A percentile compares a stretch with the other conserved stretches of the same genome.
Conservation (phyloP, 495 filamentous ascomycete species). For the Aspergillus diversus region DNA sequence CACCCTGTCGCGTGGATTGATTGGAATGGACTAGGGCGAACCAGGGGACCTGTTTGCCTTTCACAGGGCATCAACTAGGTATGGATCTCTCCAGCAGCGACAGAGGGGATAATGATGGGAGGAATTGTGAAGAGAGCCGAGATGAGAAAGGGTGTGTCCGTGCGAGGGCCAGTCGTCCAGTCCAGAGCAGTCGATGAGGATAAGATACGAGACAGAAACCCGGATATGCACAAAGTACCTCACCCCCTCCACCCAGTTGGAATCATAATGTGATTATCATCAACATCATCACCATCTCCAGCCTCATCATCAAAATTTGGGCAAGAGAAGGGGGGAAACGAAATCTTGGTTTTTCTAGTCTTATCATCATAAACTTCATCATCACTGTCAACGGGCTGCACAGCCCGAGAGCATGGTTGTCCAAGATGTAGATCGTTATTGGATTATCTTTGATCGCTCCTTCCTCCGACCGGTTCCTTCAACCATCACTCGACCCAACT, state of each 20-base stretch:
- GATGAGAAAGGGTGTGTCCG: constrained; percentile 7
- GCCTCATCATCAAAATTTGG: constrained; percentile 4
- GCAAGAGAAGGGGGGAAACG: background rate
- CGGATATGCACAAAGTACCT: background rate
- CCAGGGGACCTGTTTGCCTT: constrained; percentile 16
- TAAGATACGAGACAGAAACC: background rate
- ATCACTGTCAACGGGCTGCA: background rate
- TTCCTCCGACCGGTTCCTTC: background rate
- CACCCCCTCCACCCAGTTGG: background rate
- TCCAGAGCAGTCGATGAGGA: constrained; percentile 12
- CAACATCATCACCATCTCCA: background rate
- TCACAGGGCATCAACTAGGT: background rate
- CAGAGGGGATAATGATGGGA: background rate
- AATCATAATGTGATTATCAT: constrained; percentile 5
- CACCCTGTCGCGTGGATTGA: constrained; percentile 7
- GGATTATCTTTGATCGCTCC: background rate
- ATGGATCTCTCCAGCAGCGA: background rate
- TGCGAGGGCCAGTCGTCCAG: constrained; percentile 8
- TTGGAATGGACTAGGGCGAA: constrained; percentile 15
- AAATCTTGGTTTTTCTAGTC: background rate
- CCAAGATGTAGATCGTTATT: background rate
- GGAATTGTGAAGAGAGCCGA: constrained; percentile 1
- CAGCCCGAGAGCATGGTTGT: background rate
- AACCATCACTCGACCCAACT: background rate
- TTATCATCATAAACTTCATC: background rate